phyloP scores from a whole-genome alignment of 2,329 filamentous ascomycete genomes.

The Pseudogymnoascus sp. region DNA sequence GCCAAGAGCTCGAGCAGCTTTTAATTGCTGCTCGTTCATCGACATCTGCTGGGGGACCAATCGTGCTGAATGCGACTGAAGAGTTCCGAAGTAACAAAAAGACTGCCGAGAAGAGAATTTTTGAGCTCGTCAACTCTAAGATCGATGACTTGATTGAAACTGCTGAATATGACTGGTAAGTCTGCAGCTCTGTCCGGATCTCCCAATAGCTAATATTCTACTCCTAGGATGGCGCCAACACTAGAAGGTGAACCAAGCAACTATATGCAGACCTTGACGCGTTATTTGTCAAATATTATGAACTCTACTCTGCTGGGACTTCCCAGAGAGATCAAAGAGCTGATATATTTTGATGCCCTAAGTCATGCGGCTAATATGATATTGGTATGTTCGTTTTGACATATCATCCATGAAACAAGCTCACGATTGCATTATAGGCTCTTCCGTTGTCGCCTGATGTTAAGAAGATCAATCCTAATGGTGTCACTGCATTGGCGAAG shows the following conservation, averaged over 20 bases:
- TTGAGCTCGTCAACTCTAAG: constrained; percentile 96
- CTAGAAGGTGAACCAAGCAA: constrained; percentile 68
- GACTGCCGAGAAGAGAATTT: constrained; percentile 92
- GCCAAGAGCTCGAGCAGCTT: constrained; percentile 77
- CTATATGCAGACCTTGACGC: constrained; percentile 92
- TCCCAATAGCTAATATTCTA: constrained; percentile 13
- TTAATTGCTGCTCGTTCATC: constrained; percentile 79
- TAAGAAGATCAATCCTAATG: constrained; percentile 78
- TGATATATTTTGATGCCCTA: constrained; percentile 95
- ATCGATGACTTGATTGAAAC: constrained; percentile 97
- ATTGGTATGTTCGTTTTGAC: constrained; percentile 40
- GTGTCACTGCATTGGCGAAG: constrained; percentile 68
- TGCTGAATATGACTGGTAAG: constrained; percentile 87
- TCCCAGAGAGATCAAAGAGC: constrained; percentile 92
- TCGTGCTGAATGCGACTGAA: constrained; percentile 74
- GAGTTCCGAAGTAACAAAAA: constrained; percentile 88
- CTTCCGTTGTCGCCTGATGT: constrained; percentile 60
- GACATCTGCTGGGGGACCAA: constrained; percentile 68
- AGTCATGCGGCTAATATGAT: constrained; percentile 85
- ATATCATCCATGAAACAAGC: background rate
- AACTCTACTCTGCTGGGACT: constrained; percentile 84
- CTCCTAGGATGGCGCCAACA: constrained; percentile 45
- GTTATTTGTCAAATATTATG: constrained; percentile 94
- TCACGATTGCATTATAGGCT: constrained; percentile 12
- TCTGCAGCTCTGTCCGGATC: constrained; percentile 28